Evolutionary conservation across 306 rosid genomes (phyloP).

Genomic region (Arachis hypogaea): DNA sequence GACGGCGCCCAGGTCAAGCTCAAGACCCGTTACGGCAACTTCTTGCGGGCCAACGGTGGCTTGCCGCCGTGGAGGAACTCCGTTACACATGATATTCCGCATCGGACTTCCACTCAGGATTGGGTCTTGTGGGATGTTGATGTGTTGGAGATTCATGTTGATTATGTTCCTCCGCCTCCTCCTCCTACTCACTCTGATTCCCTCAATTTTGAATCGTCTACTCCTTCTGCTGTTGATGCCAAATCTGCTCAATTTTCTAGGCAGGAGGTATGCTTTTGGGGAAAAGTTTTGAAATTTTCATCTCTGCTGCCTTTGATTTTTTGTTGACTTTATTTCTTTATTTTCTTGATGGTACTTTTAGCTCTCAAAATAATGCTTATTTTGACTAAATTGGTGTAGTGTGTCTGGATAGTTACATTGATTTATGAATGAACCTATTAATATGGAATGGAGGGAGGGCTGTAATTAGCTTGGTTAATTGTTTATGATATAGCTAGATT

Average conservation of each 20-base stretch:
- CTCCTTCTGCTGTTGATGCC: slow-evolving; percentile 55
- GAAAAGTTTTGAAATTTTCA: slow-evolving; percentile 5
- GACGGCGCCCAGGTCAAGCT: slow-evolving; percentile 65
- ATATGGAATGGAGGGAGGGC: too few relatives aligned
- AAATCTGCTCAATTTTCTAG: slow-evolving; percentile 48
- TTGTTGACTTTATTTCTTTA: neutral
- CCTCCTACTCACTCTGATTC: slow-evolving; percentile 64
- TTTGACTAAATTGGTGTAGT: too few relatives aligned
- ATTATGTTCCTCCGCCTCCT: slow-evolving; percentile 34
- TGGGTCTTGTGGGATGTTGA: slow-evolving; percentile 86
- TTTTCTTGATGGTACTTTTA: too few relatives aligned
- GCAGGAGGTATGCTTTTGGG: slow-evolving; percentile 60
- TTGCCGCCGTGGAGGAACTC: slow-evolving; percentile 92
- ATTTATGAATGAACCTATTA: too few relatives aligned
- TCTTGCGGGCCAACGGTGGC: slow-evolving; percentile 83
- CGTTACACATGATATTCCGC: slow-evolving; percentile 82
- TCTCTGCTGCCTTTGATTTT: neutral
- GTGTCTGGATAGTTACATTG: too few relatives aligned
- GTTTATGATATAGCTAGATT: neutral
- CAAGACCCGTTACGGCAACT: slow-evolving; percentile 72
- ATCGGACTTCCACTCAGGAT: slow-evolving; percentile 73
- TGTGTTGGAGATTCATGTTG: slow-evolving; percentile 66
- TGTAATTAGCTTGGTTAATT: neutral
- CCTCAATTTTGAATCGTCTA: slow-evolving; percentile 52
- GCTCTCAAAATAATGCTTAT: too few relatives aligned